These are phyloP conservation scores for Bombardia bombarda DNA, from an alignment of 495 filamentous ascomycete genomes.

Conservation along the genomic window DNA sequence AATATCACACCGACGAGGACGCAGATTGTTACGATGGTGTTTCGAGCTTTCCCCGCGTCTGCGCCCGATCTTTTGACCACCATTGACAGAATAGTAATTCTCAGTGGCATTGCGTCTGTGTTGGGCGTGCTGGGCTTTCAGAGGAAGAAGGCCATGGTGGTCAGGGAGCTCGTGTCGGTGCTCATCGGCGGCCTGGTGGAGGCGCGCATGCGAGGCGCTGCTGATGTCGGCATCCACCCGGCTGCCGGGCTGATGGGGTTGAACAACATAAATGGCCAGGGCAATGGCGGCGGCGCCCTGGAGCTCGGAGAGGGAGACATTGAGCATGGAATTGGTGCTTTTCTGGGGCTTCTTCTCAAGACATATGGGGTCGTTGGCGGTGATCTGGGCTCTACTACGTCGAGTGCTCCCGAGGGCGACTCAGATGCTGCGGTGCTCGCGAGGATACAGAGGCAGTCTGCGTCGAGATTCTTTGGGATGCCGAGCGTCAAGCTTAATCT, in stretches of 20 bases:
- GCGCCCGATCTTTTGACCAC: constrained; percentile 54
- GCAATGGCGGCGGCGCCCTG: constrained; percentile 45
- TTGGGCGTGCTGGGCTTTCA: constrained; percentile 66
- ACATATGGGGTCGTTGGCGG: constrained; percentile 43
- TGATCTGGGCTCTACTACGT: constrained; percentile 8
- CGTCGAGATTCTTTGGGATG: constrained; percentile 54
- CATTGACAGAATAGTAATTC: constrained; percentile 64
- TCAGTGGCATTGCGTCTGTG: constrained; percentile 80
- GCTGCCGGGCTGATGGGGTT: constrained; percentile 72
- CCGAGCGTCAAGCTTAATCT: constrained; percentile 73
- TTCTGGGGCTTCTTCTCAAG: constrained; percentile 39
- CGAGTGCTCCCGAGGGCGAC: constrained; percentile 17
- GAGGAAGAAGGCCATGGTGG: constrained; percentile 79
- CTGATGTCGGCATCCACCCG: constrained; percentile 91
- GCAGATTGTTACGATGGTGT: constrained; percentile 62
- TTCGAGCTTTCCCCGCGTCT: constrained; percentile 62
- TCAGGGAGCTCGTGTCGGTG: constrained; percentile 75
- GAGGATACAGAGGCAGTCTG: constrained; percentile 44
- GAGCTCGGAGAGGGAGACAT: constrained; percentile 70
- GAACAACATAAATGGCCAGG: constrained; percentile 34
- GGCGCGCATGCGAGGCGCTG: constrained; percentile 84
- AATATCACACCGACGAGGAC: constrained; percentile 48
- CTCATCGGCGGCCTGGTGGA: constrained; percentile 82
- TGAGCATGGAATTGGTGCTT: constrained; percentile 58
- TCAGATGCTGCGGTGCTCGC: constrained; percentile 43